Evolutionary conservation across 176 grass and related monocot genomes (phyloP).

Genomic region (Rhynchospora pubera): DNA sequence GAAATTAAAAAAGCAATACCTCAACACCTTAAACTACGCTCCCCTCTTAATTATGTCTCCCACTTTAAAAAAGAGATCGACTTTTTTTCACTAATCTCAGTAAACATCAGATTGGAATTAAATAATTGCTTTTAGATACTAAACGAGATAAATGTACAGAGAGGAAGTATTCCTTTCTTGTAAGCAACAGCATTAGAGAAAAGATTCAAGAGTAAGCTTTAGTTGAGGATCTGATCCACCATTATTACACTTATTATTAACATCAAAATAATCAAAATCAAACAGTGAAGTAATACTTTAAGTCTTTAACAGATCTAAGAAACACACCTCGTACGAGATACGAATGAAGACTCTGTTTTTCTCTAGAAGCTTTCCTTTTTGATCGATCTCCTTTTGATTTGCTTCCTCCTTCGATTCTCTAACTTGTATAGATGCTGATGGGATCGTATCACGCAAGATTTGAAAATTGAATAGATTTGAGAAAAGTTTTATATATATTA

Average conservation of each 20-base stretch:
- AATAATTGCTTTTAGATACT: neutral
- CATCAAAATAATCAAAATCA: neutral
- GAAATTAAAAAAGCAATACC: neutral
- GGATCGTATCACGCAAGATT: neutral
- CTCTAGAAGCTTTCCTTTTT: no score
- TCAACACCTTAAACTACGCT: neutral
- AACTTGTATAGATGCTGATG: neutral
- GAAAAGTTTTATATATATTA: no score
- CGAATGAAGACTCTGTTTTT: neutral
- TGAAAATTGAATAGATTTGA: neutral
- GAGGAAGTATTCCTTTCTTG: conserved; percentile 8
- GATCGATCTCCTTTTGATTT: neutral
- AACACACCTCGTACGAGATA: neutral
- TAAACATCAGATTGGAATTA: neutral
- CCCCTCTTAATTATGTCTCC: neutral
- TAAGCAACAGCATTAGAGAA: neutral
- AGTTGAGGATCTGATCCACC: neutral
- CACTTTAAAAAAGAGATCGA: neutral
- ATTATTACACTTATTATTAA: neutral
- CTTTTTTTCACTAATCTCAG: neutral
- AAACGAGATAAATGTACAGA: neutral
- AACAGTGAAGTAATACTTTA: neutral
- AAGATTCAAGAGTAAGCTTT: neutral
- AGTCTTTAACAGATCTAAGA: neutral
- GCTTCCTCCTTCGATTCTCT: no score